Evolutionary conservation across 1,284 basidiomycete genomes (phyloP).

Genomic region (Sporisorium iseilematis-ciliati): DNA sequence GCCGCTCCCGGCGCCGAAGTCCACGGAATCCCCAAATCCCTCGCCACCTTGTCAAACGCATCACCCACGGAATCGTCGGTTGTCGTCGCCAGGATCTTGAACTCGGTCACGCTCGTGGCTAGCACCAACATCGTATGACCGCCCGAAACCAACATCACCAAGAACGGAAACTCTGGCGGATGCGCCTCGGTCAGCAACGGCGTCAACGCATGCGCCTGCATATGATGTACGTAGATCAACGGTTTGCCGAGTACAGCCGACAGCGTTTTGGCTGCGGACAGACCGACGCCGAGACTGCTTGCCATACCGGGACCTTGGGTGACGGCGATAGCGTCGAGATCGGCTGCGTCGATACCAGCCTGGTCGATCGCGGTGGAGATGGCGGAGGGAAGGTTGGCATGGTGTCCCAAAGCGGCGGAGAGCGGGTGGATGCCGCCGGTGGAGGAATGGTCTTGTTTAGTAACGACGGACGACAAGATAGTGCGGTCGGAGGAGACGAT

Average conservation of each 20-base stretch:
- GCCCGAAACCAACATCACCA: slow-evolving; percentile 65
- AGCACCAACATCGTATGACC: slow-evolving; percentile 68
- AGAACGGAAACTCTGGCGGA: slow-evolving; percentile 60
- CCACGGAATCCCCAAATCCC: slow-evolving; percentile 61
- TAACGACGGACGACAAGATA: slow-evolving; percentile 59
- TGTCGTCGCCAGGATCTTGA: slow-evolving; percentile 60
- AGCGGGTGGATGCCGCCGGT: slow-evolving; percentile 65
- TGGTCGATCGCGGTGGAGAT: slow-evolving; percentile 49
- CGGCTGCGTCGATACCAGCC: slow-evolving; percentile 21
- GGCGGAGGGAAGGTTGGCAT: slow-evolving; percentile 53
- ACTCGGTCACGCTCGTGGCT: slow-evolving; percentile 37
- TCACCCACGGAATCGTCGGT: slow-evolving; percentile 66
- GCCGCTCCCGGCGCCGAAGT: slow-evolving; percentile 61
- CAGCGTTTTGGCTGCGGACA: slow-evolving; percentile 61
- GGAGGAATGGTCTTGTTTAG: slow-evolving; percentile 62
- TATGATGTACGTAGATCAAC: slow-evolving; percentile 66
- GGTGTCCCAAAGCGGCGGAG: slow-evolving; percentile 57
- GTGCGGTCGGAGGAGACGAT: slow-evolving; percentile 55
- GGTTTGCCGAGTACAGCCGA: slow-evolving; percentile 56
- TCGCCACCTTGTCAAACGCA: slow-evolving; percentile 66
- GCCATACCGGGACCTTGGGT: slow-evolving; percentile 68
- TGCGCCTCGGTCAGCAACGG: slow-evolving; percentile 39
- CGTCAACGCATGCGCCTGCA: slow-evolving; percentile 58
- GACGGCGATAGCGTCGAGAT: slow-evolving; percentile 66
- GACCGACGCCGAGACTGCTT: slow-evolving; percentile 57